phyloP scores from a whole-genome alignment of 352 stramenopile genomes.

The Phytophthora tubulina region DNA sequence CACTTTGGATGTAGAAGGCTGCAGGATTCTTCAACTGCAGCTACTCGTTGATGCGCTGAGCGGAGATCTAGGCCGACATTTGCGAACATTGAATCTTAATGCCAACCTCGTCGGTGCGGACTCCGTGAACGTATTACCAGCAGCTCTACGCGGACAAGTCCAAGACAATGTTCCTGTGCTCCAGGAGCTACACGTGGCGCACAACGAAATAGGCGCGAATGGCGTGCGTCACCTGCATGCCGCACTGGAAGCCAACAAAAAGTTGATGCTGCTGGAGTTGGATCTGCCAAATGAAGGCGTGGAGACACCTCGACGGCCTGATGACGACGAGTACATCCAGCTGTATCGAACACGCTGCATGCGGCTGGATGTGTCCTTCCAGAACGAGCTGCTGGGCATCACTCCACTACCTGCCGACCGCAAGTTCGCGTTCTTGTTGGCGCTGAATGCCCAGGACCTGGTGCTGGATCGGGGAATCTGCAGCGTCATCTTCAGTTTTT shows the following conservation, averaged over 20 bases:
- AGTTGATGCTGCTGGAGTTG: conserved; percentile 38
- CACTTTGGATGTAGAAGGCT: conserved; percentile 45
- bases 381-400: conserved; percentile 41
- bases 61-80: conserved; percentile 33
- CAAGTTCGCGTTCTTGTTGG: conserved; percentile 38
- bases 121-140: conserved; percentile 36
- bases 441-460: conserved; percentile 25
- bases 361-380: conserved; percentile 43
- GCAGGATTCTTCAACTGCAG: conserved; percentile 42
- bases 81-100: conserved; percentile 44
- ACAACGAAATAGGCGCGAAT: conserved; percentile 46
- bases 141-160: conserved; percentile 32
- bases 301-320: conserved; percentile 18
- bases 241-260: conserved; percentile 43
- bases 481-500: conserved; percentile 38
- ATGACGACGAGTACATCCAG: conserved; percentile 44
- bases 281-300: conserved; percentile 39
- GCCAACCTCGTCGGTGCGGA: conserved; percentile 44
- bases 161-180: conserved; percentile 26
- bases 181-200: conserved; percentile 35
- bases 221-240: conserved; percentile 42
- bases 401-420: conserved; percentile 21
- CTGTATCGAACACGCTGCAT: conserved; percentile 47
- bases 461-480: conserved; percentile 42
- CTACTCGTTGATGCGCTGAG: conserved; percentile 42